These are phyloP conservation scores for Phytopythium helicoides DNA, from an alignment of 352 stramenopile species.

Conservation along the genomic window DNA sequence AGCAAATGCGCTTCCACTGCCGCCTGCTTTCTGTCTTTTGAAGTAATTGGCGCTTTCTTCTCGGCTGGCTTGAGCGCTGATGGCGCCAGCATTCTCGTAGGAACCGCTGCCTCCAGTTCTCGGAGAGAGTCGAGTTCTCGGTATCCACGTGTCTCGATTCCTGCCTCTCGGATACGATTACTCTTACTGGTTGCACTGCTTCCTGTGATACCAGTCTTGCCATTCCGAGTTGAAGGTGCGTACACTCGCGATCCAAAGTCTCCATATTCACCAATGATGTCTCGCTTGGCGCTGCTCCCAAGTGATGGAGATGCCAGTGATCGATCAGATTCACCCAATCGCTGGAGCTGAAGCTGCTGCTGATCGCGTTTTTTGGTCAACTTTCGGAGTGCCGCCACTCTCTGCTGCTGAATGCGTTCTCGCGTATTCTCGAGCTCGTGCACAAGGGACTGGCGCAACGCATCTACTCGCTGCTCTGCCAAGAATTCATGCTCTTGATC, in stretches of 20 bases:
- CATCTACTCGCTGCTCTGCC: constrained; percentile 89
- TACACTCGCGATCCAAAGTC: constrained; percentile 87
- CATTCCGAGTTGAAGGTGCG: constrained; percentile 61
- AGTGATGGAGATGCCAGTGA: constrained; percentile 28
- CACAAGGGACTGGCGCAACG: constrained; percentile 73
- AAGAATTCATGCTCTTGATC: constrained; percentile 90
- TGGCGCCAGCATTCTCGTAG: constrained; percentile 45
- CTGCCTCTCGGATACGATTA: constrained; percentile 39
- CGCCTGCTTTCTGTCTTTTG: constrained; percentile 76
- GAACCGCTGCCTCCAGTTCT: constrained; percentile 64
- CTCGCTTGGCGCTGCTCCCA: constrained; percentile 38
- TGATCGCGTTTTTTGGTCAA: constrained; percentile 85
- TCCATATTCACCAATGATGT: constrained; percentile 90
- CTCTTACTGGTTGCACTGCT: background rate
- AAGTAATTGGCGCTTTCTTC: constrained; percentile 47
- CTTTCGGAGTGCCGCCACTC: constrained; percentile 88
- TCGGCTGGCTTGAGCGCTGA: constrained; percentile 40
- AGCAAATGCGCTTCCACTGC: constrained; percentile 78
- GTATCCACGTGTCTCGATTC: constrained; percentile 53
- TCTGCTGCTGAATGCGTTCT: constrained; percentile 80
- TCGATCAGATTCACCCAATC: constrained; percentile 1
- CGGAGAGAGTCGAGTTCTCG: constrained; percentile 49
- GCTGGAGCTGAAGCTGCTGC: constrained; percentile 23
- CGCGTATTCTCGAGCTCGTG: constrained; percentile 76
- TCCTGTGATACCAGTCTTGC: constrained; percentile 35